These are phyloP conservation scores for Scedosporium minutisporum DNA, from an alignment of 2,329 filamentous ascomycete genomes.

Conservation along the genomic window DNA sequence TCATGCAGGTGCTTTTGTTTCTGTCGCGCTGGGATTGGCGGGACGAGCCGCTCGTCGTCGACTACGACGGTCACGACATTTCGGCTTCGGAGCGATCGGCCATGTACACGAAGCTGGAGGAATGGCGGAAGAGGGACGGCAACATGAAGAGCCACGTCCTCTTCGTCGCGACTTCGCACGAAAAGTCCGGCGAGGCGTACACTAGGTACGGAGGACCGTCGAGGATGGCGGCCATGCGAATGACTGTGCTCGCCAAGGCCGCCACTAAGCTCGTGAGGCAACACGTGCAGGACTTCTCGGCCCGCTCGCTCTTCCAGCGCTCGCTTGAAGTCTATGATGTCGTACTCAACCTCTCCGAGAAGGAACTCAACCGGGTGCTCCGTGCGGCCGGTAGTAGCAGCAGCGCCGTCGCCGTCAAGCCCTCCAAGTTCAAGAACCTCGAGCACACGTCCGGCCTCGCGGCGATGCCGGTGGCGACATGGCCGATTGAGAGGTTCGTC, in stretches of 20 bases:
- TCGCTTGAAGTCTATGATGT: conserved; percentile 75
- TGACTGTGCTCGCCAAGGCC: conserved; percentile 72
- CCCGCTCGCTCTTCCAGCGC: conserved; percentile 59
- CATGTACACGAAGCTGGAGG: conserved; percentile 64
- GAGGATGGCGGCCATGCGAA: conserved; percentile 73
- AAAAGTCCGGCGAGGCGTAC: conserved; percentile 70
- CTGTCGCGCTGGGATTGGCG: conserved; percentile 90
- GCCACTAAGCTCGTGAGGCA: conserved; percentile 54
- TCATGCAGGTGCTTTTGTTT: conserved; percentile 70
- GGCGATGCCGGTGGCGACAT: conserved; percentile 40
- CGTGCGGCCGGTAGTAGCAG: conserved; percentile 23
- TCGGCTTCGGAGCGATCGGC: conserved; percentile 48
- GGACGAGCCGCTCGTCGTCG: conserved; percentile 68
- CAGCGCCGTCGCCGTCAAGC: conserved; percentile 21
- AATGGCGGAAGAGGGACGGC: conserved; percentile 82
- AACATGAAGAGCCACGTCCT: conserved; percentile 75
- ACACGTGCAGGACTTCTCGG: conserved; percentile 42
- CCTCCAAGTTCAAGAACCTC: conserved; percentile 72
- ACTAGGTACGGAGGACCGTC: conserved; percentile 56
- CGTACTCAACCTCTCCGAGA: conserved; percentile 59
- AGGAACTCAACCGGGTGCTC: conserved; percentile 33
- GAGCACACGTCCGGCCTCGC: conserved; percentile 42
- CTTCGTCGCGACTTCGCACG: conserved; percentile 71
- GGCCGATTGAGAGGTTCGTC: conserved; percentile 55
- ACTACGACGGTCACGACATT: conserved; percentile 35